Evolutionary conservation across 108 stramenopile species (phyloP).

Genomic region (Pseudonitzschia multiseries): DNA sequence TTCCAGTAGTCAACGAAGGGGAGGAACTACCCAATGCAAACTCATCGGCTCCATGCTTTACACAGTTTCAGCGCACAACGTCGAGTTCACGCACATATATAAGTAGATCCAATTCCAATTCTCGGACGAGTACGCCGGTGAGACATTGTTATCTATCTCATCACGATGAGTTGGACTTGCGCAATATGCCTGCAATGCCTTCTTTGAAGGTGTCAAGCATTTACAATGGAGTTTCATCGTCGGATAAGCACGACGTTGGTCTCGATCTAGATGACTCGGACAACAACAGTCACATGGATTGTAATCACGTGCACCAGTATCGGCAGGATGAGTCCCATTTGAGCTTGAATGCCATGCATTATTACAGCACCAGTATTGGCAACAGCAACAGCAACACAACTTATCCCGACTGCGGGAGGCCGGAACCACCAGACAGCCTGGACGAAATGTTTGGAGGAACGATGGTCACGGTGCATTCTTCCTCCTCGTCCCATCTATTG

Average conservation of each 20-base stretch:
- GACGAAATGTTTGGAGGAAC: not conserved
- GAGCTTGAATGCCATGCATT: too few relatives aligned
- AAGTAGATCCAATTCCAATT: not conserved
- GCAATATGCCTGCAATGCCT: not conserved
- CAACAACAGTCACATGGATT: conserved; percentile 1
- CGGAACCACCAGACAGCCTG: conserved; percentile 5
- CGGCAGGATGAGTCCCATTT: not conserved
- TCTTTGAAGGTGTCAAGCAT: not conserved
- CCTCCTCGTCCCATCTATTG: not conserved
- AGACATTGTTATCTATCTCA: not conserved
- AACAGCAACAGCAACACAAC: not conserved
- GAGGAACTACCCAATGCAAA: not conserved
- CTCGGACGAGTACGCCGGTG: not conserved
- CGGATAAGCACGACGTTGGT: conserved; percentile 4
- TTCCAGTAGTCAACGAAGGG: conserved; percentile 11
- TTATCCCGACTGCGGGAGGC: not conserved
- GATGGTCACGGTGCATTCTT: not conserved
- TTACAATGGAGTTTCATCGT: not conserved
- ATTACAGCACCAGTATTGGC: not conserved
- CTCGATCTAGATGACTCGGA: conserved; percentile 11
- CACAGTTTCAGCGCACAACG: not conserved
- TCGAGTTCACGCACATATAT: not conserved
- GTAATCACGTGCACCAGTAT: not conserved
- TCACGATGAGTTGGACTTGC: not conserved
- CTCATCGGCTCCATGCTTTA: conserved; percentile 4